phyloP scores from a whole-genome alignment of 352 stramenopile species.

The Globisporangium polare region DNA sequence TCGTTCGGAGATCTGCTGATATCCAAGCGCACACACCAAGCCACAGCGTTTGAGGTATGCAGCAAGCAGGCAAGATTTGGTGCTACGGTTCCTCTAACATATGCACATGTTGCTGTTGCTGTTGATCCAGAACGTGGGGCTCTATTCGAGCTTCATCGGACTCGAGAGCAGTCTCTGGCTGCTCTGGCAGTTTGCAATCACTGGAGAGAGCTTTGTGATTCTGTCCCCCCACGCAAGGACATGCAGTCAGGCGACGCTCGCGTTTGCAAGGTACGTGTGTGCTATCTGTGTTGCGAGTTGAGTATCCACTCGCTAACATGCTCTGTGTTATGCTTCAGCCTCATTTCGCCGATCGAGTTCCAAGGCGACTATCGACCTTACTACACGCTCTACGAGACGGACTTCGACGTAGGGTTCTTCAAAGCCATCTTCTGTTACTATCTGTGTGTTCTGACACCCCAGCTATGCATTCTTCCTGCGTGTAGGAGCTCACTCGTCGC shows the following conservation, averaged over 20 bases:
- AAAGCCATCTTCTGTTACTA: neutral
- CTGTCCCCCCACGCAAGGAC: slow-evolving; percentile 72
- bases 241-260: slow-evolving; percentile 78
- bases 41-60: slow-evolving; percentile 58
- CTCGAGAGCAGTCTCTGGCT: slow-evolving; percentile 73
- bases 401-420: slow-evolving; percentile 66
- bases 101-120: neutral
- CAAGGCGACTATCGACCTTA: slow-evolving; percentile 83
- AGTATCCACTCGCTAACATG: neutral
- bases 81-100: neutral
- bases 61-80: neutral
- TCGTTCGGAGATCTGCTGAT: slow-evolving; percentile 74
- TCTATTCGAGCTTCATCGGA: slow-evolving; percentile 84
- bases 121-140: slow-evolving; percentile 50
- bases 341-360: slow-evolving; percentile 80
- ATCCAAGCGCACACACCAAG: slow-evolving; percentile 41
- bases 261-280: slow-evolving; percentile 58
- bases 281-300: neutral
- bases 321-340: slow-evolving; percentile 24
- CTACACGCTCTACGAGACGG: slow-evolving; percentile 81
- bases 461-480: neutral
- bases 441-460: neutral
- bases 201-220: slow-evolving; percentile 76
- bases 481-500: slow-evolving; percentile 43
- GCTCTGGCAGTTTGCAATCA: slow-evolving; percentile 84